These are phyloP conservation scores for Phytophthora uliginosa DNA, from an alignment of 352 stramenopile genomes.

Conservation along the genomic window DNA sequence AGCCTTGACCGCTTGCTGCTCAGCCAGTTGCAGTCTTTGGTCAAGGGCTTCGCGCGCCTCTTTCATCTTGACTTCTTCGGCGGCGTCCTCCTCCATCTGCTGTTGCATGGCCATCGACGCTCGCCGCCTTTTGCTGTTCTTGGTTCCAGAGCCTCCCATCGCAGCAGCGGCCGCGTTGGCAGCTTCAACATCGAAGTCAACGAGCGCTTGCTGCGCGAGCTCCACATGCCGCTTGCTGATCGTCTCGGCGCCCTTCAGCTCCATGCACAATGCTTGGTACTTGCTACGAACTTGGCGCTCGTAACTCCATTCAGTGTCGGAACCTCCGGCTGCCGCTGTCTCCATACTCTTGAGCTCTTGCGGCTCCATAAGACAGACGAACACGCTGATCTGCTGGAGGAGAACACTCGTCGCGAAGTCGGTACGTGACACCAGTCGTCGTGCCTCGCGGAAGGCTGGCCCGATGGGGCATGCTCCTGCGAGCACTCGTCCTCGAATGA, in stretches of 20 bases:
- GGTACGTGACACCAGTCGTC: slow-evolving; percentile 52
- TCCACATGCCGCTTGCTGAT: slow-evolving; percentile 53
- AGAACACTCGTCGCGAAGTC: slow-evolving; percentile 73
- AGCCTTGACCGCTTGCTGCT: slow-evolving; percentile 58
- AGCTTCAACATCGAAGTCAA: slow-evolving; percentile 32
- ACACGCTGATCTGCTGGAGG: slow-evolving; percentile 71
- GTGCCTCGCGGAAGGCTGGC: slow-evolving; percentile 52
- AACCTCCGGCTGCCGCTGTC: slow-evolving; percentile 11
- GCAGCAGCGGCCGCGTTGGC: slow-evolving; percentile 13
- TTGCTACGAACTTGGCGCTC: slow-evolving; percentile 62
- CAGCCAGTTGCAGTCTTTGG: slow-evolving; percentile 58
- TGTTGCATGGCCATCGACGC: slow-evolving; percentile 15
- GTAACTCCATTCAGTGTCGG: slow-evolving; percentile 47
- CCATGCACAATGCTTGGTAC: slow-evolving; percentile 49
- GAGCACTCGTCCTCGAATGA: slow-evolving; percentile 67
- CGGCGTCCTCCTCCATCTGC: slow-evolving; percentile 25
- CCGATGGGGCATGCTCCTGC: slow-evolving; percentile 65
- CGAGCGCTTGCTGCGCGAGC: slow-evolving; percentile 43
- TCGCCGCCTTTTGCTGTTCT: slow-evolving; percentile 12
- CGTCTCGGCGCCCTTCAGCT: slow-evolving; percentile 50
- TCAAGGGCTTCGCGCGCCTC: slow-evolving; percentile 38
- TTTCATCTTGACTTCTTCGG: slow-evolving; percentile 22
- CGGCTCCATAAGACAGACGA: slow-evolving; percentile 65
- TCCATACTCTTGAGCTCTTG: slow-evolving; percentile 47
- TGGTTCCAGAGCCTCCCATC: slow-evolving; percentile 19